Conservation (phyloP, 352 stramenopile genomes). For the Aphanomyces invadans region DNA sequence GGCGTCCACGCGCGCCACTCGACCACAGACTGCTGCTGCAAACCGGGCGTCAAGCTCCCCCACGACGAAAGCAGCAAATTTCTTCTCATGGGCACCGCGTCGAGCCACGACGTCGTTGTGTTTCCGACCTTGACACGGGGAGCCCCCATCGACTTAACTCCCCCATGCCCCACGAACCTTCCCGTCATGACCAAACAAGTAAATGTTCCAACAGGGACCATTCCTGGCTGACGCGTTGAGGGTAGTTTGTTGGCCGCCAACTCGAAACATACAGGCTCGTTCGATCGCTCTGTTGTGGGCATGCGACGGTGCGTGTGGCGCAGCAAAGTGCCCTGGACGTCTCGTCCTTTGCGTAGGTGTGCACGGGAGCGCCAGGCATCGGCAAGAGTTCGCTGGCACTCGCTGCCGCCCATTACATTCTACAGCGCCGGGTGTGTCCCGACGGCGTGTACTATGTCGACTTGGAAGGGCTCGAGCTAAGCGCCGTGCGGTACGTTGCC, state of each 20-base stretch:
- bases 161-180: conserved; percentile 60
- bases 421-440: conserved; percentile 67
- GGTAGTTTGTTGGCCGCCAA: conserved; percentile 68
- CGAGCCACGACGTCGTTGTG: conserved; percentile 56
- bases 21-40: conserved; percentile 65
- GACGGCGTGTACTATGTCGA: conserved; percentile 81
- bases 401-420: conserved; percentile 68
- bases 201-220: background rate
- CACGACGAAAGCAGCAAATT: conserved; percentile 83
- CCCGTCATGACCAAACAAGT: conserved; percentile 72
- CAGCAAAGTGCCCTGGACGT: too few relatives aligned
- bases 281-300: conserved; percentile 60
- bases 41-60: conserved; percentile 36
- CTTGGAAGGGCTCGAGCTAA: conserved; percentile 70
- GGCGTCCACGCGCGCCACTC: conserved; percentile 63
- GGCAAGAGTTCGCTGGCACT: conserved; percentile 79
- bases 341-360: conserved; percentile 31
- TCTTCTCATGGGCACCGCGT: conserved; percentile 36
- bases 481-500: conserved; percentile 49
- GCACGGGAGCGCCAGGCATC: conserved; percentile 63
- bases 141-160: conserved; percentile 52
- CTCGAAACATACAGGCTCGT: conserved; percentile 74
- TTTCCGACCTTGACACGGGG: conserved; percentile 61
- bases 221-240: background rate
- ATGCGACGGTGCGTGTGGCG: conserved; percentile 38